Conservation (phyloP, 306 rosid species). For the Medicago lupulina region DNA sequence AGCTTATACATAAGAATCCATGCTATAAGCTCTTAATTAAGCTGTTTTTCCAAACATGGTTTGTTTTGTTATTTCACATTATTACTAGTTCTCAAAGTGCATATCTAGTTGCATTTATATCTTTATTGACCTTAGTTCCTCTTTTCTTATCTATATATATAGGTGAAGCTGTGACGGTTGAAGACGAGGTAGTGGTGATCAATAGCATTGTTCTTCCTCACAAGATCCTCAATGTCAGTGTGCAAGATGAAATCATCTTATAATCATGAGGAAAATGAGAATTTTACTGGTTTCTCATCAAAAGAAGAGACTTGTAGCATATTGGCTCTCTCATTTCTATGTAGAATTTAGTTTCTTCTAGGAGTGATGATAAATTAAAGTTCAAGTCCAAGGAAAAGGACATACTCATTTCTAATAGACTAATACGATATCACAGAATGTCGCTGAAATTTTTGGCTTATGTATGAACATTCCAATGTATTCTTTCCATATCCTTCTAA, state of each 20-base stretch:
- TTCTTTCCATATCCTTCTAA: background rate
- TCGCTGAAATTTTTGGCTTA: slow-evolving; percentile 34
- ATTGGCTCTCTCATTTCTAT: slow-evolving; percentile 5
- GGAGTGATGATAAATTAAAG: slow-evolving; percentile 20
- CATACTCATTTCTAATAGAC: slow-evolving; percentile 13
- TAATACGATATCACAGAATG: background rate
- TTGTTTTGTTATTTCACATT: no score
- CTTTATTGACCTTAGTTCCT: slow-evolving; percentile 24
- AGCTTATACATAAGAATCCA: no score
- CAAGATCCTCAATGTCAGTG: slow-evolving; percentile 87
- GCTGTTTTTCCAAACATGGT: no score
- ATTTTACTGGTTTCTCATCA: slow-evolving; percentile 22
- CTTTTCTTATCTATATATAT: slow-evolving; percentile 27
- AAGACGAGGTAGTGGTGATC: slow-evolving; percentile 85
- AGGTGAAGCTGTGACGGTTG: slow-evolving; percentile 92
- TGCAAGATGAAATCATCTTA: slow-evolving; percentile 90
- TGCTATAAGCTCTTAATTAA: no score
- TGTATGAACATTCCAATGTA: background rate
- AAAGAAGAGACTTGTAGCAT: slow-evolving; percentile 33
- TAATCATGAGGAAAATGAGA: slow-evolving; percentile 36
- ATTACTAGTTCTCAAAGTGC: background rate
- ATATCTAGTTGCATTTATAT: background rate
- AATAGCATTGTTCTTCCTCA: slow-evolving; percentile 95
- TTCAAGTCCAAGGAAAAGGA: slow-evolving; percentile 17
- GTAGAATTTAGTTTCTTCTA: slow-evolving; percentile 10